Evolutionary conservation across 495 filamentous ascomycete species (phyloP), one percentile per base, ranked within the genome.

Genomic region (Cenococcum geophilum): DNA sequence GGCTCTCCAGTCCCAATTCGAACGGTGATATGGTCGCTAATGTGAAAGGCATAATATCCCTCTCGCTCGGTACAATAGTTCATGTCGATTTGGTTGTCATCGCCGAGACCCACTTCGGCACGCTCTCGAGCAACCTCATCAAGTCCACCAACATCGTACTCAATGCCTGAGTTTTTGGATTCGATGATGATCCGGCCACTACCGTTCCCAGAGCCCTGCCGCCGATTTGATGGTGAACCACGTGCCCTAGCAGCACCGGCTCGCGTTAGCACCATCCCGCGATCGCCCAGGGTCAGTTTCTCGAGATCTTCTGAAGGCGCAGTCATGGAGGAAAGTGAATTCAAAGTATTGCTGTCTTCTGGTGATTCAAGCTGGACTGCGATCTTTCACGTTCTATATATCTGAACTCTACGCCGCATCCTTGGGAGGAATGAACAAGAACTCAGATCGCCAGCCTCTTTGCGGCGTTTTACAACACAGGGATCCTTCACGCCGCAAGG

Each of bases 71-170:
- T 60, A 49, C 62, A 69, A 35, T 65, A 66, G 21, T 69, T 66
- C 34, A 69, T 55, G 12, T 43, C 57, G 53, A 70, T 67, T 36
- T 60, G 53, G 66, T 66, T 60, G 35, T 70, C 61, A 42, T 70
- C 64, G 23, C 49, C 61, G 18, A 55, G 61, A 22, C 57, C 67
- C 20, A 34, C 25, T 47, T 59, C 58, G 37, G 64, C 67, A 35
- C 63, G 51, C 51, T 45, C 53, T 23, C 63, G 62, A 18, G 55
- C 48, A 1, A 60, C 53, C 8, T 63, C 48, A 18, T 65, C 62
- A 51, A 69, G 43, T 16, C 25, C 36, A 11, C 55, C 51, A 11
- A 69, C 43, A 59, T 66, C 54, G 60, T 69, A 69, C 21, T 48
- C 55, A 16, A 60, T 40, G 10, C 66, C 66, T 1, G 55, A 53